These are phyloP conservation scores for Chlamydomonas eustigma DNA, from an alignment of 139 green algal species.

Conservation along the genomic window DNA sequence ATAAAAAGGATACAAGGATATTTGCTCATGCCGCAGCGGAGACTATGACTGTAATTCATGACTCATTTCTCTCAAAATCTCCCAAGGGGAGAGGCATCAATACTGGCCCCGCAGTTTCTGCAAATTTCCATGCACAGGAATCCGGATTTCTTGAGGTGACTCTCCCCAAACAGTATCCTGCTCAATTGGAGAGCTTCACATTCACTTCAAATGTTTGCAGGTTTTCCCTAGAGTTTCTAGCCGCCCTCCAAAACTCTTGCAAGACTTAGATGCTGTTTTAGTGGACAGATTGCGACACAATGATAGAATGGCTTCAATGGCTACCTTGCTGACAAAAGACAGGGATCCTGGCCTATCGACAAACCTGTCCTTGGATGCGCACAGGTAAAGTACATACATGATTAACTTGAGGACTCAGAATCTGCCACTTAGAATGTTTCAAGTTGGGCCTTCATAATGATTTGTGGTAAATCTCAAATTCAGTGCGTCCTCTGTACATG, in stretches of 20 bases:
- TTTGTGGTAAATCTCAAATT: too few species aligned
- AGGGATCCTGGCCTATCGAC: slow-evolving; percentile 37
- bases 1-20: slow-evolving; percentile 25
- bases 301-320: slow-evolving; percentile 23
- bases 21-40: slow-evolving; percentile 39
- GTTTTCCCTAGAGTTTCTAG: slow-evolving; percentile 35
- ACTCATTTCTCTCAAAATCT: neutral
- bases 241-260: slow-evolving; percentile 36
- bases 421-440: too few species aligned
- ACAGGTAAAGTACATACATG: too few species aligned
- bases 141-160: slow-evolving; percentile 34
- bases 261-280: slow-evolving; percentile 45
- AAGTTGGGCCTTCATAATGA: too few species aligned
- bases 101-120: neutral
- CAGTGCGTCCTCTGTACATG: too few species aligned
- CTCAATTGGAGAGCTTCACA: neutral
- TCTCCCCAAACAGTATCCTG: neutral
- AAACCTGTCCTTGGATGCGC: slow-evolving; percentile 45
- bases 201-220: slow-evolving; percentile 9
- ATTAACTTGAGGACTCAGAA: too few species aligned
- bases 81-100: neutral
- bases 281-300: slow-evolving; percentile 31
- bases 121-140: slow-evolving; percentile 7
- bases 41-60: slow-evolving; percentile 23
- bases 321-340: slow-evolving; percentile 22